phyloP scores from a whole-genome alignment of 768 basidiomycete genomes.

The Leccinum rimulosum region DNA sequence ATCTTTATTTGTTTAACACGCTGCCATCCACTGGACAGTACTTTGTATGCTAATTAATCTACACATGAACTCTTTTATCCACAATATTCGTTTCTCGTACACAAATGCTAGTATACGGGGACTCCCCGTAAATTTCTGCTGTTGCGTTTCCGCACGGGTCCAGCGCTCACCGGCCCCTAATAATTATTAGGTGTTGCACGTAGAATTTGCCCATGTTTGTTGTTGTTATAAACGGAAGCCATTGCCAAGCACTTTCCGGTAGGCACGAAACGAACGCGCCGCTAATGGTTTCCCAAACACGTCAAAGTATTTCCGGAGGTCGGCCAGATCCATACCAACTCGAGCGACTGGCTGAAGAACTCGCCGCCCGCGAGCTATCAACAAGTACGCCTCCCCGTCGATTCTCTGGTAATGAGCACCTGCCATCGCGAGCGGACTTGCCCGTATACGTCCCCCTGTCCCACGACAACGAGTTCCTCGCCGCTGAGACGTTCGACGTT shows the following conservation, averaged over 20 bases:
- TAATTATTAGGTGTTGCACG: too few species aligned
- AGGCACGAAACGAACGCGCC: background rate
- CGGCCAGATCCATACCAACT: conserved; percentile 60
- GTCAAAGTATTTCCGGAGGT: conserved; percentile 11
- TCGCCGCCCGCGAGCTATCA: conserved; percentile 51
- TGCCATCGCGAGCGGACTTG: conserved; percentile 41
- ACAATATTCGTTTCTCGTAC: background rate
- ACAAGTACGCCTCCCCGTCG: conserved; percentile 11
- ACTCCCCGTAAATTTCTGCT: too few species aligned
- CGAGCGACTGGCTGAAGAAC: conserved; percentile 71
- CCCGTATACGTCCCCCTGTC: conserved; percentile 72
- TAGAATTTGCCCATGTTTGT: conserved; percentile 15
- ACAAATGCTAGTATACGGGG: too few species aligned
- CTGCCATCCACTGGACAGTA: background rate
- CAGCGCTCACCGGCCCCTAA: too few species aligned
- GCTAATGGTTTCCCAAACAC: conserved; percentile 20
- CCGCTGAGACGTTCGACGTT: conserved; percentile 67
- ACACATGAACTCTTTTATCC: background rate
- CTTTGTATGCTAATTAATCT: background rate
- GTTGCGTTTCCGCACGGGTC: too few species aligned
- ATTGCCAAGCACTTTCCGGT: conserved; percentile 19
- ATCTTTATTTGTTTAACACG: background rate
- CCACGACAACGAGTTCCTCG: conserved; percentile 74
- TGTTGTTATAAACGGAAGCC: conserved; percentile 25
- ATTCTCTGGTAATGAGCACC: conserved; percentile 9